Evolutionary conservation across 2,329 filamentous ascomycete species (phyloP).

Genomic region (Laburnicola sp.): DNA sequence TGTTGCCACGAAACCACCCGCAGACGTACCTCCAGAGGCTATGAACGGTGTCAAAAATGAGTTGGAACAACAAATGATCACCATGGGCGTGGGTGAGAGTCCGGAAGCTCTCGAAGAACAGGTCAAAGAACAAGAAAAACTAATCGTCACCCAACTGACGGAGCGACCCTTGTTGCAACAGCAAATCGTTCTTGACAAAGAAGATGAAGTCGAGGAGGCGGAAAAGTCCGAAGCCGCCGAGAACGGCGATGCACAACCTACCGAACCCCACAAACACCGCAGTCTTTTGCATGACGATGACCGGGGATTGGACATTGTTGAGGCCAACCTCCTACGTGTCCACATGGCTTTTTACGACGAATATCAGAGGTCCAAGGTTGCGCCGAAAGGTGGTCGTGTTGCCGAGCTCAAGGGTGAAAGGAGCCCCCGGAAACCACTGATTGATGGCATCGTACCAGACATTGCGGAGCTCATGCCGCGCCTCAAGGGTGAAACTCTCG

Average conservation of each 20-base stretch:
- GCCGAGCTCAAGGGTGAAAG: conserved; percentile 57
- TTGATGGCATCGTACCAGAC: conserved; percentile 71
- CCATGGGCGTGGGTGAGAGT: conserved; percentile 73
- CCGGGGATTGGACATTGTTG: conserved; percentile 74
- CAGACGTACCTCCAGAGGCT: conserved; percentile 20
- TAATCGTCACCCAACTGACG: conserved; percentile 83
- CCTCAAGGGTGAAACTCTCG: conserved; percentile 77
- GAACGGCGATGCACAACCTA: conserved; percentile 44
- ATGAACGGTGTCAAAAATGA: conserved; percentile 58
- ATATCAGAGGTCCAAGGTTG: conserved; percentile 64
- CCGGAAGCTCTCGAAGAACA: conserved; percentile 71
- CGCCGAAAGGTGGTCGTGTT: conserved; percentile 51
- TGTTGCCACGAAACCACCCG: conserved; percentile 28
- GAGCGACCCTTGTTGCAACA: conserved; percentile 89
- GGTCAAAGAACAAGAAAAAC: conserved; percentile 81
- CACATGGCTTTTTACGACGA: conserved; percentile 81
- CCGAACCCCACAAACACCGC: conserved; percentile 51
- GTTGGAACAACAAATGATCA: conserved; percentile 74
- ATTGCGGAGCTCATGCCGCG: conserved; percentile 80
- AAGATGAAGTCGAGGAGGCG: conserved; percentile 66
- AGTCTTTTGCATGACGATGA: conserved; percentile 88
- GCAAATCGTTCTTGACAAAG: conserved; percentile 87
- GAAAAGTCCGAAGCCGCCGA: conserved; percentile 46
- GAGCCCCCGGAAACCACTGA: conserved; percentile 51
- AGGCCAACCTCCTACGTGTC: conserved; percentile 73